Evolutionary conservation across 495 filamentous ascomycete genomes (phyloP).

Genomic region (Penicillium tannophilum): DNA sequence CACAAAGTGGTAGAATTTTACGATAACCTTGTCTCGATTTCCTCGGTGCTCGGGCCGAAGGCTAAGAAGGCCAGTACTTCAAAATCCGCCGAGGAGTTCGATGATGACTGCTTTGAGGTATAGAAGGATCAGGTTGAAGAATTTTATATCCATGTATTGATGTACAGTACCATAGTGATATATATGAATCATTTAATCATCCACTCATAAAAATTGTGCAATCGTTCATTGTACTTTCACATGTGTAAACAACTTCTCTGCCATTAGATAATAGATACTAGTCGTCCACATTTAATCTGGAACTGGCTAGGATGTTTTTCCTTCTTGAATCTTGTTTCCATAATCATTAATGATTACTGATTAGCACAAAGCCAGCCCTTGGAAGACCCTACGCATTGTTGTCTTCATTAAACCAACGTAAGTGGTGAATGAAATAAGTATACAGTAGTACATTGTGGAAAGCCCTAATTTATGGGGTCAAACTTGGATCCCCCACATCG

Average conservation of each 20-base stretch:
- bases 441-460: background rate
- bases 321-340: too few species aligned
- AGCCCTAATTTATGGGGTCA: background rate
- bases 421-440: too few species aligned
- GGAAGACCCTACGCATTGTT: too few species aligned
- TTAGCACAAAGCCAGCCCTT: too few species aligned
- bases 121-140: constrained; percentile 1
- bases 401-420: too few species aligned
- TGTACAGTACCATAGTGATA: constrained; percentile 8
- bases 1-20: constrained; percentile 86
- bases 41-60: constrained; percentile 37
- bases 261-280: too few species aligned
- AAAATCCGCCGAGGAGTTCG: constrained; percentile 29
- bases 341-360: too few species aligned
- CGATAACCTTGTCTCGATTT: constrained; percentile 65
- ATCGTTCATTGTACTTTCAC: too few species aligned
- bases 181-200: constrained; percentile 4
- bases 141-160: constrained; percentile 2
- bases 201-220: background rate
- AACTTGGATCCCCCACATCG: constrained; percentile 9
- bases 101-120: constrained; percentile 35
- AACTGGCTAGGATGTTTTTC: too few species aligned
- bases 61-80: constrained; percentile 11
- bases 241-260: too few species aligned
- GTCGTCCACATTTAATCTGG: too few species aligned